Evolutionary conservation across 225 moss, liverwort and hornwort species (phyloP).

Genomic region (Straminergon stramineum): DNA sequence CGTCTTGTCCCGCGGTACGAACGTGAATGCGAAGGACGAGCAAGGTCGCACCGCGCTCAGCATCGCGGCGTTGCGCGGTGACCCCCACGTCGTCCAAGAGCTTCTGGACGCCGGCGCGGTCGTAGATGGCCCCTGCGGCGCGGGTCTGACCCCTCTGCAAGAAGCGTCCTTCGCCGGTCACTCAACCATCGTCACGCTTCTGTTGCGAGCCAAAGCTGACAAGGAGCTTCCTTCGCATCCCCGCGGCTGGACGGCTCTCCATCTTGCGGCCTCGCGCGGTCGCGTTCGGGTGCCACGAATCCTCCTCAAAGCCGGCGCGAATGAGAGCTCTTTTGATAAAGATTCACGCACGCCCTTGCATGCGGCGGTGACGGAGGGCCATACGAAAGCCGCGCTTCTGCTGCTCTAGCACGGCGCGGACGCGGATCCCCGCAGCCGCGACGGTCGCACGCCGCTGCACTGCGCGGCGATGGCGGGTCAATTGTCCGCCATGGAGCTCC

Average conservation of each 20-base stretch:
- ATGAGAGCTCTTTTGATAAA: slow-evolving; percentile 54
- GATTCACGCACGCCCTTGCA: slow-evolving; percentile 67
- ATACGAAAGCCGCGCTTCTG: slow-evolving; percentile 35
- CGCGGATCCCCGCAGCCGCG: slow-evolving; percentile 32
- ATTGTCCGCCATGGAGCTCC: slow-evolving; percentile 46
- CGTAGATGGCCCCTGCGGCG: slow-evolving; percentile 54
- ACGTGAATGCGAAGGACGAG: slow-evolving; percentile 52
- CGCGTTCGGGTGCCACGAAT: slow-evolving; percentile 48
- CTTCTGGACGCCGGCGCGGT: slow-evolving; percentile 57
- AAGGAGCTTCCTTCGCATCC: slow-evolving; percentile 52
- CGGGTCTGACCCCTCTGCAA: slow-evolving; percentile 60
- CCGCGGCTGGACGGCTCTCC: slow-evolving; percentile 78
- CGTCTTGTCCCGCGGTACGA: slow-evolving; percentile 45
- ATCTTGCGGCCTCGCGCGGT: slow-evolving; percentile 71
- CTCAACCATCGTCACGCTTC: slow-evolving; percentile 31
- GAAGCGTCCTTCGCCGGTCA: slow-evolving; percentile 86
- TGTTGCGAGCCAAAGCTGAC: slow-evolving; percentile 54
- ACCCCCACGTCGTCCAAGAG: slow-evolving; percentile 57
- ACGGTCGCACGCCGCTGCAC: slow-evolving; percentile 69
- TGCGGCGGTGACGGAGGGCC: slow-evolving; percentile 69
- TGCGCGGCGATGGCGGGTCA: slow-evolving; percentile 72
- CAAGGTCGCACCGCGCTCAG: slow-evolving; percentile 76
- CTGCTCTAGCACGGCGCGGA: slow-evolving; percentile 63
- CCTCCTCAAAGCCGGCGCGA: slow-evolving; percentile 54
- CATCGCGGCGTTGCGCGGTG: slow-evolving; percentile 67